Evolutionary conservation across 2,329 filamentous ascomycete genomes (phyloP).

Genomic region (Aureobasidium sp.): DNA sequence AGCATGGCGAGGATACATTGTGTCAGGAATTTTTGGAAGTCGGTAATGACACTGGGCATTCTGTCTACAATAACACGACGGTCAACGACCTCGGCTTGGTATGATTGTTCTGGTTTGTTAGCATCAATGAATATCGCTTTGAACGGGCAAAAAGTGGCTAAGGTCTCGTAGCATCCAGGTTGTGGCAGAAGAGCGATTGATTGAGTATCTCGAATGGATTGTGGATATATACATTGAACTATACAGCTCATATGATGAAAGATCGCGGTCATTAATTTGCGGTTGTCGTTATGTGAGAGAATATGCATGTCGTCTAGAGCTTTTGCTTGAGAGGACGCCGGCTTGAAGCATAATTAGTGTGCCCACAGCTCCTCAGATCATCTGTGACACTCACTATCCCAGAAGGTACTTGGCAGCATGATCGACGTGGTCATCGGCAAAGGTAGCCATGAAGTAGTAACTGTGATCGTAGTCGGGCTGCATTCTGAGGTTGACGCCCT

Average conservation of each 20-base stretch:
- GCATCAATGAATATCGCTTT: not conserved
- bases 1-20: no score
- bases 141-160: no score
- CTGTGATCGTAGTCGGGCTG: slow-evolving; percentile 93
- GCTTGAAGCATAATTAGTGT: slow-evolving; percentile 12
- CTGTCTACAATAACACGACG: not conserved
- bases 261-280: not conserved
- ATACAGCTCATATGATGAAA: not conserved
- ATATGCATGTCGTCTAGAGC: not conserved
- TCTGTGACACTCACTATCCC: slow-evolving; percentile 36
- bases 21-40: not conserved
- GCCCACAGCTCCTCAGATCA: not conserved
- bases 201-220: not conserved
- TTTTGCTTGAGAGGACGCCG: not conserved
- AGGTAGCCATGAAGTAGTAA: slow-evolving; percentile 92
- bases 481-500: slow-evolving; percentile 71
- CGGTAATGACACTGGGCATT: not conserved
- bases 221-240: not conserved
- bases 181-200: not conserved
- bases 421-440: slow-evolving; percentile 82
- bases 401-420: slow-evolving; percentile 82
- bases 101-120: not conserved
- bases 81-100: not conserved
- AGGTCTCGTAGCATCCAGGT: no score
- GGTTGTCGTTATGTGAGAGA: not conserved